These are phyloP conservation scores for Lavandula angustifolia DNA, from an alignment of 257 asterid genomes.

Conservation along the genomic window DNA sequence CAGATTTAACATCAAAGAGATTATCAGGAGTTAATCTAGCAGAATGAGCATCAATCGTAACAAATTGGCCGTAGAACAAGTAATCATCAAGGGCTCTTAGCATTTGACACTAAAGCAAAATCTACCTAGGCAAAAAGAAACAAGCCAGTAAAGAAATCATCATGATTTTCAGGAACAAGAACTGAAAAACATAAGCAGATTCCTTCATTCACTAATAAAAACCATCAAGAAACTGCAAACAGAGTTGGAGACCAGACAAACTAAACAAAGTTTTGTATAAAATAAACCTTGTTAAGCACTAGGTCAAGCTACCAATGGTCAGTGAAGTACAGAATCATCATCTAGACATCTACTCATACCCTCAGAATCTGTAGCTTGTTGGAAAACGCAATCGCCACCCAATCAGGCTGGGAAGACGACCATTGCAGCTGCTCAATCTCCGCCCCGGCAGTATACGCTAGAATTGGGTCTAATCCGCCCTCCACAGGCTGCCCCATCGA, in stretches of 20 bases:
- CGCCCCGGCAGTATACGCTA: conserved; percentile 94
- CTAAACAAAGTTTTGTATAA: conserved; percentile 28
- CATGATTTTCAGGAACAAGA: conserved; percentile 25
- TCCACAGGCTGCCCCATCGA: conserved; percentile 93
- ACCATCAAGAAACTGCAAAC: conserved; percentile 31
- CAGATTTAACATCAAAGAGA: background rate
- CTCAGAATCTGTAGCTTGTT: conserved; percentile 97
- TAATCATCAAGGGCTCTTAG: conserved; percentile 20
- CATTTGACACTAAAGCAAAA: conserved; percentile 3
- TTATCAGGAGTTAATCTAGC: conserved; percentile 7
- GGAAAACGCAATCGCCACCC: conserved; percentile 96
- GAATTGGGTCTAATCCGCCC: conserved; percentile 93
- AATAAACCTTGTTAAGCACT: conserved; percentile 30
- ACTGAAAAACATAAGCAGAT: conserved; percentile 27
- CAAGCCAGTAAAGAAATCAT: conserved; percentile 8
- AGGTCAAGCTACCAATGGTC: conserved; percentile 38
- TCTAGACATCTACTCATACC: conserved; percentile 59
- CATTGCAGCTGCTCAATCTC: conserved; percentile 98
- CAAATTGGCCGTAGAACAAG: conserved; percentile 14
- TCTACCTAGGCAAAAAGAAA: conserved; percentile 23
- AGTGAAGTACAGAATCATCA: conserved; percentile 34
- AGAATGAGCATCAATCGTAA: background rate
- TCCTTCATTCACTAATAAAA: conserved; percentile 1
- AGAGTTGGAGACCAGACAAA: conserved; percentile 34
- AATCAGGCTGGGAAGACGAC: conserved; percentile 96